phyloP scores from a whole-genome alignment of 768 basidiomycete genomes.

The Podaxis carcinomalis region DNA sequence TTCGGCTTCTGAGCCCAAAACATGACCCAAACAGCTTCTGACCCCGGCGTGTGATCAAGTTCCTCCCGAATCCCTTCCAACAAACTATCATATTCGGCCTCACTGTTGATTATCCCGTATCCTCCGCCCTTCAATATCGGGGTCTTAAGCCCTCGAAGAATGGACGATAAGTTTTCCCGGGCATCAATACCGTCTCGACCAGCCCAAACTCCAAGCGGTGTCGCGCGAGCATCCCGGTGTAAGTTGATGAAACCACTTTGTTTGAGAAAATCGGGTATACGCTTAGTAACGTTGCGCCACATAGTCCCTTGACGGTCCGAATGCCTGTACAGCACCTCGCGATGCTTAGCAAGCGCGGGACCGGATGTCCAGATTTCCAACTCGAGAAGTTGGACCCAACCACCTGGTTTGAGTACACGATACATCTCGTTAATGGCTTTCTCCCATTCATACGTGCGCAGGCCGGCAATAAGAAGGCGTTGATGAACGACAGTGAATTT shows the following conservation, averaged over 20 bases:
- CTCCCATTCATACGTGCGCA: slow-evolving; percentile 4
- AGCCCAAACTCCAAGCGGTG: slow-evolving; percentile 3
- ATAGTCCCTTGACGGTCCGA: not conserved
- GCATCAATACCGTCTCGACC: slow-evolving; percentile 2
- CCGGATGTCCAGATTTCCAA: not conserved
- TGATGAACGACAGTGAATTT: slow-evolving; percentile 7
- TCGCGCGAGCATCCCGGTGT: not conserved
- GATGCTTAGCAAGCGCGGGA: slow-evolving; percentile 1
- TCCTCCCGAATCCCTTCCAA: not conserved
- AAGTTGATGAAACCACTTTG: slow-evolving; percentile 4
- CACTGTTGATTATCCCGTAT: not conserved
- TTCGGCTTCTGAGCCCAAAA: slow-evolving; percentile 1
- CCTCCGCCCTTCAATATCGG: not conserved
- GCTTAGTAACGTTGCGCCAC: not conserved
- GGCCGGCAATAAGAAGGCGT: slow-evolving; percentile 8
- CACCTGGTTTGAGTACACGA: slow-evolving; percentile 7
- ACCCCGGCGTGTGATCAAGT: not conserved
- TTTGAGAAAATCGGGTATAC: not conserved
- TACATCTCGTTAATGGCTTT: slow-evolving; percentile 4
- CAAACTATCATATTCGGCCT: not conserved
- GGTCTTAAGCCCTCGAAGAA: not conserved
- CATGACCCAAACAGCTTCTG: not conserved
- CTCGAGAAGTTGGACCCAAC: slow-evolving; percentile 8
- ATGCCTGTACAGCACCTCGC: not conserved
- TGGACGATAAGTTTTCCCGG: not conserved